Evolutionary conservation across 768 basidiomycete species (phyloP).

Genomic region (Crassisporium funariophilum): DNA sequence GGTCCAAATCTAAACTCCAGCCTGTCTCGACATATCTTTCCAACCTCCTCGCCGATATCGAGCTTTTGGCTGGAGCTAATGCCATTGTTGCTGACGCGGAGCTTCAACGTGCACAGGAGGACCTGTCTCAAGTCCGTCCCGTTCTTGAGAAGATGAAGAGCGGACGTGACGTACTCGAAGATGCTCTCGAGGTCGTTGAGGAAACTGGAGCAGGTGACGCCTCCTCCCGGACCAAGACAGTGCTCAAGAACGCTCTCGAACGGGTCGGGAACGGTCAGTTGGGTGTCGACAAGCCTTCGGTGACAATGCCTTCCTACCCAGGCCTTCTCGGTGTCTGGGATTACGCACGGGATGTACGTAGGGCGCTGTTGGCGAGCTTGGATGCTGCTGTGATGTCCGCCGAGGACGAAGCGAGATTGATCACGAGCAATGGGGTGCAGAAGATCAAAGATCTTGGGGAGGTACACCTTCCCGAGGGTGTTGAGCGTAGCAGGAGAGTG

Average conservation of each 20-base stretch:
- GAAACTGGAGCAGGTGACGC: constrained; percentile 67
- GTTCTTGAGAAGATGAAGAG: constrained; percentile 86
- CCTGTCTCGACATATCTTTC: constrained; percentile 91
- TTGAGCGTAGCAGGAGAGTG: constrained; percentile 77
- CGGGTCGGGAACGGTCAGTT: constrained; percentile 76
- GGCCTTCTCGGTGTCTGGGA: constrained; percentile 84
- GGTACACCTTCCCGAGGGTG: constrained; percentile 74
- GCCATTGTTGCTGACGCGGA: constrained; percentile 83
- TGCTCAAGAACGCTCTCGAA: constrained; percentile 75
- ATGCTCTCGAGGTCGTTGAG: constrained; percentile 76
- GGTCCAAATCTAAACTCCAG: constrained; percentile 93
- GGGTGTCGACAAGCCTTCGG: constrained; percentile 47
- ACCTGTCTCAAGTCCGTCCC: constrained; percentile 71
- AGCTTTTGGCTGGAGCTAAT: constrained; percentile 85
- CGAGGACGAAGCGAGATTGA: constrained; percentile 79
- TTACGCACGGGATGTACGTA: constrained; percentile 80
- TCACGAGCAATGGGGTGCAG: constrained; percentile 66
- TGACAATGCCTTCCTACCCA: constrained; percentile 77
- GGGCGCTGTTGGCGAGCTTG: constrained; percentile 73
- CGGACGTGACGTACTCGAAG: constrained; percentile 74
- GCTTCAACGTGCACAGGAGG: constrained; percentile 66
- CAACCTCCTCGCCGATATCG: constrained; percentile 88
- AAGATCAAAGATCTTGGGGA: constrained; percentile 73
- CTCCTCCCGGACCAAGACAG: constrained; percentile 51
- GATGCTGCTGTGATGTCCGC: constrained; percentile 79